phyloP scores from a whole-genome alignment of 2,329 filamentous ascomycete genomes.

The Ophiostoma fasciatum region DNA sequence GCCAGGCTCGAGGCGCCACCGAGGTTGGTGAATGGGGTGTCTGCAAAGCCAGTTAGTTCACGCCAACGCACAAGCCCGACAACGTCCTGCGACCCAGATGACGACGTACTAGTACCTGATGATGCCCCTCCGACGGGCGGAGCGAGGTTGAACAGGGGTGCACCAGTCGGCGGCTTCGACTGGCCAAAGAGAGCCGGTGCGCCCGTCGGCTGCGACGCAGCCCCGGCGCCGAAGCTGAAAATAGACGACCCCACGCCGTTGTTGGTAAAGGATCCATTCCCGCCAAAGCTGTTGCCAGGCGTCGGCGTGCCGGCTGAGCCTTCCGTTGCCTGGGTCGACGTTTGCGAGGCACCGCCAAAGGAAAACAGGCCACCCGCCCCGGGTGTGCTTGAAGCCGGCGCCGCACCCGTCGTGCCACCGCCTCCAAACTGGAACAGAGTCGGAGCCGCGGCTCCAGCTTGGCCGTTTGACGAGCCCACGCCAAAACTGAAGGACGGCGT shows the following conservation, averaged over 20 bases:
- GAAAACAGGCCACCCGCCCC: slow-evolving; percentile 17
- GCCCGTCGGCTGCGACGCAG: slow-evolving; percentile 17
- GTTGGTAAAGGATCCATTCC: too few species aligned
- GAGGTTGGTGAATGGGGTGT: slow-evolving; percentile 37
- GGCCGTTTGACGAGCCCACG: slow-evolving; percentile 6
- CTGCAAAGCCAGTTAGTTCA: slow-evolving; percentile 18
- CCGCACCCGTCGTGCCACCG: background rate
- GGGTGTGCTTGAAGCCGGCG: slow-evolving; percentile 3
- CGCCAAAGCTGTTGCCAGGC: slow-evolving; percentile 9
- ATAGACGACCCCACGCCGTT: too few species aligned
- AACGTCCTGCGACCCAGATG: too few species aligned
- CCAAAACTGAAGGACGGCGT: slow-evolving; percentile 26
- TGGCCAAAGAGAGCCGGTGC: slow-evolving; percentile 15
- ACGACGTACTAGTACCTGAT: slow-evolving; percentile 27
- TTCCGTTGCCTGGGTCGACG: slow-evolving; percentile 10
- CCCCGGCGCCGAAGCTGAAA: slow-evolving; percentile 21
- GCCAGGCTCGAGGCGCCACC: slow-evolving; percentile 46
- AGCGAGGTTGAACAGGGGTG: slow-evolving; percentile 18
- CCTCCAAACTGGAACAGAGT: slow-evolving; percentile 14
- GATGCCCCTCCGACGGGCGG: slow-evolving; percentile 22
- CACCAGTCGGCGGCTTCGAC: slow-evolving; percentile 14
- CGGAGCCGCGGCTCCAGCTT: slow-evolving; percentile 5
- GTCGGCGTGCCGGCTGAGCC: slow-evolving; percentile 15
- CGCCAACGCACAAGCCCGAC: background rate
- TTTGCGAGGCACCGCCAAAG: slow-evolving; percentile 20